These are phyloP conservation scores for Phaeosphaeriaceae sp. DNA, from an alignment of 2,329 filamentous ascomycete genomes.

Conservation along the genomic window DNA sequence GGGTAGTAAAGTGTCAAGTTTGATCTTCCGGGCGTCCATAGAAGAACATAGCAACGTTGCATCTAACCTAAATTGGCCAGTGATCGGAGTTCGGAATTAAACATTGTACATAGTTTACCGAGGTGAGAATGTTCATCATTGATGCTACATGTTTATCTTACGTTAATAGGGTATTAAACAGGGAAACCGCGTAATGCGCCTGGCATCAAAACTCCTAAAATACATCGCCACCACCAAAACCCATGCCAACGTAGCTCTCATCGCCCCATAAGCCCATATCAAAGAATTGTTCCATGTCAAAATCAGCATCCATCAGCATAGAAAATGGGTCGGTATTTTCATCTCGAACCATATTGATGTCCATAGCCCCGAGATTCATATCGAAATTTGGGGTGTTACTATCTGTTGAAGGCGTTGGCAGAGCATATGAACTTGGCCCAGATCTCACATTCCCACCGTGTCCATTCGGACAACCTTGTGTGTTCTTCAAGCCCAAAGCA, in stretches of 20 bases:
- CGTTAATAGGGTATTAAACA: too few species aligned
- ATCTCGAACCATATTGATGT: slow-evolving; percentile 4
- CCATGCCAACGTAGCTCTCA: slow-evolving; percentile 35
- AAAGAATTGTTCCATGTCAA: slow-evolving; percentile 45
- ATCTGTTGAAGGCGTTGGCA: slow-evolving; percentile 7
- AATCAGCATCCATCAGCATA: slow-evolving; percentile 31
- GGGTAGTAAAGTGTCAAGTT: too few species aligned
- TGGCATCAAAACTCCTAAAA: too few species aligned
- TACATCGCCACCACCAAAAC: slow-evolving; percentile 20
- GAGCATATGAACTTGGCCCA: slow-evolving; percentile 10
- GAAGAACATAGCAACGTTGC: too few species aligned
- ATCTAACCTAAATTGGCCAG: too few species aligned
- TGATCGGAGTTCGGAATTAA: too few species aligned
- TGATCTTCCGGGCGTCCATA: too few species aligned
- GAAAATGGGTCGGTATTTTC: slow-evolving; percentile 24
- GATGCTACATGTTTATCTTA: too few species aligned
- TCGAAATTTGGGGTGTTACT: not conserved
- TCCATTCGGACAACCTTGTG: slow-evolving; percentile 8
- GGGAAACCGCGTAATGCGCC: too few species aligned
- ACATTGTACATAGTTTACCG: too few species aligned
- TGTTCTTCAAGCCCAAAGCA: not conserved
- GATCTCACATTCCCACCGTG: slow-evolving; percentile 11
- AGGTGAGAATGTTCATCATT: too few species aligned
- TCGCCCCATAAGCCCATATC: slow-evolving; percentile 42
- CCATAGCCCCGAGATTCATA: not conserved